Conservation (phyloP, 106 monocot species). For the Allium cepa region DNA sequence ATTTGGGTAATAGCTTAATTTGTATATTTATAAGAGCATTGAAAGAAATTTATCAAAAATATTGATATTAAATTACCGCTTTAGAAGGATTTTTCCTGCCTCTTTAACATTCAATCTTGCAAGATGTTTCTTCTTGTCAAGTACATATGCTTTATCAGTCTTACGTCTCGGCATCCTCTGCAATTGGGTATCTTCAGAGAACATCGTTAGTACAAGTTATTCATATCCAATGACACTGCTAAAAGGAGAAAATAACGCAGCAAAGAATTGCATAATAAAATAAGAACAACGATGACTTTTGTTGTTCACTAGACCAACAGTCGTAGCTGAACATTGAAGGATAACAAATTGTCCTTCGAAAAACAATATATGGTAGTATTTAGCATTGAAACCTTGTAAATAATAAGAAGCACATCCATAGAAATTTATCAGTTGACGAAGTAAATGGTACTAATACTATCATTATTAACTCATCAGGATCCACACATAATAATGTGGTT, state of each 20-base stretch:
- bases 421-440: no score
- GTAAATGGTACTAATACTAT: no score
- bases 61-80: constrained; percentile 36
- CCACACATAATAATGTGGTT: no score
- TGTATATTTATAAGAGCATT: neutral
- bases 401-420: no score
- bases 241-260: neutral
- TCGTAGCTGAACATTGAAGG: no score
- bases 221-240: neutral
- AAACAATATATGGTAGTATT: no score
- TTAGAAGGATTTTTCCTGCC: constrained; percentile 81
- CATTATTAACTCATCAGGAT: no score
- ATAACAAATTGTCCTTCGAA: no score
- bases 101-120: constrained; percentile 76
- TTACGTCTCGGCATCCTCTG: constrained; percentile 95
- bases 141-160: constrained; percentile 83
- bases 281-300: neutral
- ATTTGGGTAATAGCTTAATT: no score
- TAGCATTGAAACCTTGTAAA: no score
- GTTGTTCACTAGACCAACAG: no score
- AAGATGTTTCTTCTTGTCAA: constrained; percentile 83
- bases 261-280: neutral
- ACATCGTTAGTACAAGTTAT: constrained; percentile 21
- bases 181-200: constrained; percentile 86
- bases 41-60: neutral